These are phyloP conservation scores for Aureobasidium sp. DNA, from an alignment of 2,329 filamentous ascomycete species.

Conservation along the genomic window DNA sequence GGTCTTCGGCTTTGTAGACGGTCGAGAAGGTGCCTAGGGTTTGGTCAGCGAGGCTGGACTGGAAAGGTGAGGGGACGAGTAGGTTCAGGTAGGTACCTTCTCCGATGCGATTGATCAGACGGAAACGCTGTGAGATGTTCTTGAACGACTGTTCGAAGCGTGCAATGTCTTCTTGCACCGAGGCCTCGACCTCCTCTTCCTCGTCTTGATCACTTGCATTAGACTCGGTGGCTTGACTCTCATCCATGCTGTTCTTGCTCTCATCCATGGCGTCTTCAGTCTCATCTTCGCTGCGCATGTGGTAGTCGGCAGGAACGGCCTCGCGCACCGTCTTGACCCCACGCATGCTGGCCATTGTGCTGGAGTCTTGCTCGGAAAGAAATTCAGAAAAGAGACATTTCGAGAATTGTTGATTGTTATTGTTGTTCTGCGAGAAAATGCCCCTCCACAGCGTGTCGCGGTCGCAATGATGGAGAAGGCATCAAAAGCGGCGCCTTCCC, in stretches of 20 bases:
- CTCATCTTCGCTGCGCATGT: constrained; percentile 16
- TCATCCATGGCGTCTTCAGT: constrained; percentile 34
- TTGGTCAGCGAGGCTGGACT: background rate
- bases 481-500: background rate
- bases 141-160: constrained; percentile 75
- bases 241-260: constrained; percentile 42
- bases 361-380: no score
- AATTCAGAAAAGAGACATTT: background rate
- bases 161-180: constrained; percentile 77
- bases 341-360: constrained; percentile 15
- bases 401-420: background rate
- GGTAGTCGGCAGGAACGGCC: constrained; percentile 16
- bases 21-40: constrained; percentile 85
- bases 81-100: constrained; percentile 56
- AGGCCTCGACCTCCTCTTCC: constrained; percentile 51
- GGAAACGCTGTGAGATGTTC: constrained; percentile 75
- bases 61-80: no score
- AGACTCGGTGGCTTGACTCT: constrained; percentile 42
- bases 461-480: background rate
- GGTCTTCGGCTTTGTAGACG: constrained; percentile 95
- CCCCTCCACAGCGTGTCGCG: background rate
- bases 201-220: constrained; percentile 41
- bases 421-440: background rate
- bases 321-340: constrained; percentile 8
- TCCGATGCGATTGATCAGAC: constrained; percentile 91